Evolutionary conservation across 768 basidiomycete genomes (phyloP), one percentile per base, ranked within the genome.

Genomic region (Cystobasidium ongulense): DNA sequence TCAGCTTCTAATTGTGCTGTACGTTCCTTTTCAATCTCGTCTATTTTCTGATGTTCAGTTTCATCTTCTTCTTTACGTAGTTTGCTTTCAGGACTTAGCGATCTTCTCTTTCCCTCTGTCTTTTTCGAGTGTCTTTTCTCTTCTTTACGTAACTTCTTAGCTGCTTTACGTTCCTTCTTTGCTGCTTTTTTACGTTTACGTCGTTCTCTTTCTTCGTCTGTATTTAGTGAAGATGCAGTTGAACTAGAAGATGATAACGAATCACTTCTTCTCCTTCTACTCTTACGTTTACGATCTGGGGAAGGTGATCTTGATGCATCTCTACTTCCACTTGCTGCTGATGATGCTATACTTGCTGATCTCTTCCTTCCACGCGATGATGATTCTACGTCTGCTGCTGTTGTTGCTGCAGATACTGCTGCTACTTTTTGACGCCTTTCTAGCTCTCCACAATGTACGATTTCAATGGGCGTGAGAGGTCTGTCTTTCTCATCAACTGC

Each of bases 381-480:
- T 59, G 33, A 29, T 31, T 21, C 57, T 23, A 61, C 62, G 39
- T 21, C 39, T 68, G 46, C 31, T 50, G 27, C 50, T 36, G 17
- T 33, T 41, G 25, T 46, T 5, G 17, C 38, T 38, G 35, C 53
- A 23, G 25, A n/a, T 31, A 50, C 65, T 54, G 11, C 29, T n/a
- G 21, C 62, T 36, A 23, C 35, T 57, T 65, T 75, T 39, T 62
- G 77, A 10, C 78, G 62, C 38, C 67, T 67, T 50, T 78, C 89
- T 41, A 95, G 86, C 79, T 95, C 92, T 13, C 92, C 92, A 67
- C 90, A 91, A 79, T 88, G 90, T 1, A 84, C 81, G 75, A 95
- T 86, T 11, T 85, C 81, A 13, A 94, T 86, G 0, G 88, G 87
- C 0, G 84, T 82, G 3, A 85, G 79, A 0, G 92, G 92, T 1